Percentiles rank a stretch among this genome's conserved stretches.
phyloP scores from a whole-genome alignment of 2,329 filamentous ascomycete genomes.

The Alternaria longipes region DNA sequence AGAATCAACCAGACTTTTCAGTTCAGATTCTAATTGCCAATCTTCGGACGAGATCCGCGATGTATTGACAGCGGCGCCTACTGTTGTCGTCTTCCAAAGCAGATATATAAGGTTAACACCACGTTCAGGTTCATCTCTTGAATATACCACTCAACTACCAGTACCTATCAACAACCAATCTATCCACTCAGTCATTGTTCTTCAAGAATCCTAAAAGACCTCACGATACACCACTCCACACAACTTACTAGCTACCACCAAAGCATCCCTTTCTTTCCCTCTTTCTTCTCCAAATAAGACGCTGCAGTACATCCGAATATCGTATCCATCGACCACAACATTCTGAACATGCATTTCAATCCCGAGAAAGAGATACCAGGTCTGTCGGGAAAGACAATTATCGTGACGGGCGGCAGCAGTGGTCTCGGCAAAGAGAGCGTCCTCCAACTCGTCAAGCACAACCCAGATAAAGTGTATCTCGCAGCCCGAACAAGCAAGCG shows the following conservation, averaged over 20 bases:
- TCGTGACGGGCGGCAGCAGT: slow-evolving; percentile 47
- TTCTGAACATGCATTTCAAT: slow-evolving; percentile 23
- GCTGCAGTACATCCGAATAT: background rate
- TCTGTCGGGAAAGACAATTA: slow-evolving; percentile 25
- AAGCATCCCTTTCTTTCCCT: background rate
- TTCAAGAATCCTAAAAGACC: background rate
- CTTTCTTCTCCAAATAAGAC: background rate
- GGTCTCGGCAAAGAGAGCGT: slow-evolving; percentile 56
- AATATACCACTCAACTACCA: background rate
- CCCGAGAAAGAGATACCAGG: slow-evolving; percentile 26
- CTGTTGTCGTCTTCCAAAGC: background rate
- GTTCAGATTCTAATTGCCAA: background rate
- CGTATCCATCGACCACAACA: background rate
- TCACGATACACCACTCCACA: background rate
- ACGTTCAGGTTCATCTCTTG: background rate
- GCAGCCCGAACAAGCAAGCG: slow-evolving; percentile 43
- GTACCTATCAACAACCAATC: background rate
- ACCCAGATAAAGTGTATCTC: slow-evolving; percentile 54
- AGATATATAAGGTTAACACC: background rate
- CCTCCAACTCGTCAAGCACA: slow-evolving; percentile 52
- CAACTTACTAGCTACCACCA: background rate
- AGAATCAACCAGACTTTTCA: background rate
- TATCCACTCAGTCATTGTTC: background rate
- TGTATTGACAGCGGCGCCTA: background rate
- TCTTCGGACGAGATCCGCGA: background rate